Percentiles rank a stretch among this genome's conserved stretches.
Conservation (phyloP, 805 yeast genomes). For the Suhomyces vadensis region DNA sequence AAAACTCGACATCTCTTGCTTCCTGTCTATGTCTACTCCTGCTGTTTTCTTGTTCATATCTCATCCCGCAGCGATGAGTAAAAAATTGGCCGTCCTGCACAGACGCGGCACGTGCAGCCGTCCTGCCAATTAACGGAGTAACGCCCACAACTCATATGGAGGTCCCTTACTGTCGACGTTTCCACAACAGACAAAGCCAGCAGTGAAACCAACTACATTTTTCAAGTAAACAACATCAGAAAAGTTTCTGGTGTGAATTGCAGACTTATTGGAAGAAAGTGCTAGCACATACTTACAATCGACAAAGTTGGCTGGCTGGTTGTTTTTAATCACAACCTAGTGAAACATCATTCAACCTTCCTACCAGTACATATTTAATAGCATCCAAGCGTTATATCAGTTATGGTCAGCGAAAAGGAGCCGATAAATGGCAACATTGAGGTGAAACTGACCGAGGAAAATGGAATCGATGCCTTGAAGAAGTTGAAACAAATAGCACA, state of each 20-base stretch:
- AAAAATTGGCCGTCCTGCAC: constrained; percentile 5
- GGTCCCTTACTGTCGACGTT: too few relatives aligned
- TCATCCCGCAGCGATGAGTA: constrained; percentile 6
- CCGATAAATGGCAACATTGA: too few relatives aligned
- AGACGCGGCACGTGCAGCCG: neutral
- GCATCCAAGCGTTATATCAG: too few relatives aligned
- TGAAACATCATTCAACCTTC: neutral
- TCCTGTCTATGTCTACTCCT: neutral
- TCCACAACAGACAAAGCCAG: too few relatives aligned
- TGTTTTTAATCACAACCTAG: too few relatives aligned
- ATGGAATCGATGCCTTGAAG: neutral
- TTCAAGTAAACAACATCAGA: neutral
- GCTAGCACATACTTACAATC: too few relatives aligned
- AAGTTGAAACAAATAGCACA: too few relatives aligned
- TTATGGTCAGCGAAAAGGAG: neutral
- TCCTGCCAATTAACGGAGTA: neutral
- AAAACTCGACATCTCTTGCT: constrained; percentile 34
- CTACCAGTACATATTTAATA: too few relatives aligned
- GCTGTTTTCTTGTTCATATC: neutral
- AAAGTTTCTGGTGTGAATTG: too few relatives aligned
- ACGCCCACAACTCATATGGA: too few relatives aligned
- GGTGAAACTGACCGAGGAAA: neutral
- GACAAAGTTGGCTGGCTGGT: too few relatives aligned
- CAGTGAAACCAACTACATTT: neutral
- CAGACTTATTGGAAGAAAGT: too few relatives aligned